Base-by-base conservation (phyloP, 2,329 filamentous ascomycete species). In the Emmonsiellopsis sp. region DNA sequence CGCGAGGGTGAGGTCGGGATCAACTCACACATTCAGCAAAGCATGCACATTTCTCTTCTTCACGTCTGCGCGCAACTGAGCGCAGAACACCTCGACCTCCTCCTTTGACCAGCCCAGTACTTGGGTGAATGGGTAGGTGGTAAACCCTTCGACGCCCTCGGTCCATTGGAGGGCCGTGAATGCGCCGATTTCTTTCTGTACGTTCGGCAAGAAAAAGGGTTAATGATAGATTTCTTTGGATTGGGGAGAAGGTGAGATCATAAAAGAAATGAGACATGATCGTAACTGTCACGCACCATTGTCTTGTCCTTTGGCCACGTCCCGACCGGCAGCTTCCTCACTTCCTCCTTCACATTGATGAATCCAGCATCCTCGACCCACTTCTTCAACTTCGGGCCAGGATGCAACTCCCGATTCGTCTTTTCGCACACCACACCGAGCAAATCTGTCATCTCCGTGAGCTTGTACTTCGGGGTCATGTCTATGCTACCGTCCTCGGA, bases 401-500 rank as follows among this genome's bases (percentile, higher is more conserved):
- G 53, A 16, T 55, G 55, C 56, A 51, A 42, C 43, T 44, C 55
- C 43, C 34, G 61, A 31, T 40, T 62, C 50, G 62, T 63, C 54
- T 52, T n/a, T 26, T 41, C 37, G 20, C 45, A 63, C 44, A 50
- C 68, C 34, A 61, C 60, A 35, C 67, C 37, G 37, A 64, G 48
- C 30, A 56, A 38, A 30, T 59, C 45, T 46, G 64, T 65, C 31
- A 63, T 58, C 58, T 63, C 57, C 46, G 66, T 51, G 4, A 58
- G 51, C n/a, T 55, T 54, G 38, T 46, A 52, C 10, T 55, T 52
- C 11, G 47, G 49, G 3, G 49, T 51, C 26, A 64, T 47, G 8
- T 54, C 51, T 26, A 63, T 47, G 5, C 62, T 65, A 31, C 61
- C 64, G 47, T 67, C 62, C 6, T 70, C 63, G 4, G 67, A 65